phyloP scores from a whole-genome alignment of 2,329 filamentous ascomycete species.

The Ramularia endophylla region DNA sequence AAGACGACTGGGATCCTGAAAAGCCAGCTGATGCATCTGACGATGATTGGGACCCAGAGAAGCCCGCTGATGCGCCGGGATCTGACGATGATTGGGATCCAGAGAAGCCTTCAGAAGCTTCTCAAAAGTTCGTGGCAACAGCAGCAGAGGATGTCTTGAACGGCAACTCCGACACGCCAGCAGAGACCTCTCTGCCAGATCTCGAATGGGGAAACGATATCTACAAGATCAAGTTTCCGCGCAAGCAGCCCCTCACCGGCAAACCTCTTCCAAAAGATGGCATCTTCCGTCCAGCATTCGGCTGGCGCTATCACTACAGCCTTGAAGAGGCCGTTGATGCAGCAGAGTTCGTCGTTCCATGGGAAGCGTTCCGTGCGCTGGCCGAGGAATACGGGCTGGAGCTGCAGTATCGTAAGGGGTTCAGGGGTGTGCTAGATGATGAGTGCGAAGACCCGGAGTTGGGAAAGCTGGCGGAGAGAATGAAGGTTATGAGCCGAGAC shows the following conservation, averaged over 20 bases:
- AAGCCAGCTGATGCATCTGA: conserved; percentile 41
- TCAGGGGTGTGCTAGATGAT: conserved; percentile 83
- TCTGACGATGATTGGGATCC: conserved; percentile 34
- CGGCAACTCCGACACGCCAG: conserved; percentile 15
- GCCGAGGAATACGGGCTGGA: conserved; percentile 97
- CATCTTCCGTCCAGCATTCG: conserved; percentile 87
- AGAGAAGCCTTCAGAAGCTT: conserved; percentile 41
- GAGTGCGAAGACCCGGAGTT: conserved; percentile 81
- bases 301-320: conserved; percentile 98
- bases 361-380: conserved; percentile 93
- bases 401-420: conserved; percentile 86
- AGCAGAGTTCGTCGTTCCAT: conserved; percentile 95
- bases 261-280: conserved; percentile 62
- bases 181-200: conserved; percentile 39
- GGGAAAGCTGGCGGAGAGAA: conserved; percentile 84
- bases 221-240: conserved; percentile 84
- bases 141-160: conserved; percentile 20
- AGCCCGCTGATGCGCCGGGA: conserved; percentile 29
- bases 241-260: conserved; percentile 40
- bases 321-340: conserved; percentile 95
- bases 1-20: conserved; percentile 33
- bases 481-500: conserved; percentile 76
- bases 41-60: conserved; percentile 35
- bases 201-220: conserved; percentile 88
- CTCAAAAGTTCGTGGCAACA: conserved; percentile 30